A percentile compares a stretch with the other conserved stretches of the same genome.
Conservation (phyloP, 371 early-diverging fungal genomes). For the Chytridium lagenaria region DNA sequence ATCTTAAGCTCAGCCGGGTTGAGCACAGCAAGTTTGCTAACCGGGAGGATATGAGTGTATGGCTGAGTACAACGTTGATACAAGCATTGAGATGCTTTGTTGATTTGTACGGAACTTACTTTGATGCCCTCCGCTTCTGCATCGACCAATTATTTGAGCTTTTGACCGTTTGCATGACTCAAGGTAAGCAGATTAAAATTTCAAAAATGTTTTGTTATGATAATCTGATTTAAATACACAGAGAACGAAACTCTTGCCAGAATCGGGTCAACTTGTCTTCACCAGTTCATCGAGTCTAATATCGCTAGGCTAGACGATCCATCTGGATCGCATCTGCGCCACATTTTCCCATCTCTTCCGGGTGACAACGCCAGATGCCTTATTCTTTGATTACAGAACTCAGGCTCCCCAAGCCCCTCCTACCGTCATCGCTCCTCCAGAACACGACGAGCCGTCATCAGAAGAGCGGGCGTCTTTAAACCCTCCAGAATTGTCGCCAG, state of each 20-base stretch:
- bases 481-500: background rate
- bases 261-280: slow-evolving; percentile 90
- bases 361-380: slow-evolving; percentile 78
- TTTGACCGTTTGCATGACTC: slow-evolving; percentile 80
- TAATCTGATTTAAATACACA: slow-evolving; percentile 12
- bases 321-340: slow-evolving; percentile 75
- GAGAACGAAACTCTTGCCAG: slow-evolving; percentile 90
- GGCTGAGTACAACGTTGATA: slow-evolving; percentile 80
- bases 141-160: slow-evolving; percentile 81
- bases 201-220: background rate
- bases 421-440: slow-evolving; percentile 35
- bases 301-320: slow-evolving; percentile 67
- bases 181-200: slow-evolving; percentile 48
- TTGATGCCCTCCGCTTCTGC: slow-evolving; percentile 69
- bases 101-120: slow-evolving; percentile 81
- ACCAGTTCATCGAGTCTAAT: slow-evolving; percentile 84
- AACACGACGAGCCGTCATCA: slow-evolving; percentile 17
- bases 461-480: background rate
- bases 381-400: slow-evolving; percentile 65
- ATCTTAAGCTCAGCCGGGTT: slow-evolving; percentile 61
- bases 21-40: slow-evolving; percentile 60
- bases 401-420: slow-evolving; percentile 38
- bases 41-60: slow-evolving; percentile 70
- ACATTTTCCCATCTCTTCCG: slow-evolving; percentile 75
- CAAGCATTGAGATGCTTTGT: slow-evolving; percentile 88